Percentiles rank a stretch among this genome's conserved stretches.
These are phyloP conservation scores for Porphyridium purpureum DNA, from an alignment of 23 red algal genomes.

Conservation along the genomic window DNA sequence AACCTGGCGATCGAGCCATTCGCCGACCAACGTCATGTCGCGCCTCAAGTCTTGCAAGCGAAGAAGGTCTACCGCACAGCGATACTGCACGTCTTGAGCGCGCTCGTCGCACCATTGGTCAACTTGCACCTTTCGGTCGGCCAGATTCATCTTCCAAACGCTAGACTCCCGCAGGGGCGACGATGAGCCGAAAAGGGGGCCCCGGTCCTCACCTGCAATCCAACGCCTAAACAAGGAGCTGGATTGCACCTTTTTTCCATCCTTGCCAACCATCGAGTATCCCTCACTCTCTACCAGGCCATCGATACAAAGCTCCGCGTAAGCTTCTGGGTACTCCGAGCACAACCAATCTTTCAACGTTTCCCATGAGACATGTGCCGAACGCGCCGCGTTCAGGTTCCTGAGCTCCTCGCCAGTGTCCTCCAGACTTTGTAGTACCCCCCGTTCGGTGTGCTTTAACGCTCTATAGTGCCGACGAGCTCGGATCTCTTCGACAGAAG, in stretches of 20 bases:
- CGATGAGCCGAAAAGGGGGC: not conserved
- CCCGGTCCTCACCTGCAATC: not conserved
- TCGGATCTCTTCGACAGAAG: too few relatives aligned
- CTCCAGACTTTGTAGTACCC: too few relatives aligned
- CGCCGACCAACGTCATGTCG: not conserved
- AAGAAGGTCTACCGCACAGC: not conserved
- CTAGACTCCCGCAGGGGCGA: too few relatives aligned
- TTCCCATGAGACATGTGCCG: not conserved
- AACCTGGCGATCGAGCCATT: not conserved
- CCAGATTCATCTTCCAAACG: not conserved
- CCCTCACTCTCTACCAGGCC: too few relatives aligned
- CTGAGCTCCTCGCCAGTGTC: too few relatives aligned
- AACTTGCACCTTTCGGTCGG: not conserved
- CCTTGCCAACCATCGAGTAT: not conserved
- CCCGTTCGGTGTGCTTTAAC: not conserved
- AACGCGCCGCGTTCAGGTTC: not conserved
- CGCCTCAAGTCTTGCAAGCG: not conserved
- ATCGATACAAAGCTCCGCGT: too few relatives aligned
- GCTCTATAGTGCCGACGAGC: not conserved
- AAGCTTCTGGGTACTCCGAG: not conserved
- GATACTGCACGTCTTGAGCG: not conserved
- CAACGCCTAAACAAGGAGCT: not conserved
- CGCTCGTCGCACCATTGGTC: not conserved
- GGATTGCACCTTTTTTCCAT: not conserved
- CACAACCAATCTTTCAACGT: not conserved